Conservation (phyloP, 164 flowering plant species). For the Umbilicus rupestris region DNA sequence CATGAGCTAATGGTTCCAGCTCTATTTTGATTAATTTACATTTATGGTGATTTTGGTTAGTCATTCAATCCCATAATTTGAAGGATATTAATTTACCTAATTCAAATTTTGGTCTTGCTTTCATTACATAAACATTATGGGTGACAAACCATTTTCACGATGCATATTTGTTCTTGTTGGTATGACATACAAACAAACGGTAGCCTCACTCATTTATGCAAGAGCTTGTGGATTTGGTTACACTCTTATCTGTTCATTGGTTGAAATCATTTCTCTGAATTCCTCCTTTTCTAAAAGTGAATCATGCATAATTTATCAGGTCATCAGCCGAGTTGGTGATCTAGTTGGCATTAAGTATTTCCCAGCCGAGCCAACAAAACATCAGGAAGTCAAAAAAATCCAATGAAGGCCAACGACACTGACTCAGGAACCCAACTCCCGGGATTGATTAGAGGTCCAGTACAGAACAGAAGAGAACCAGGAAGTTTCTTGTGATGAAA, state of each 20-base stretch:
- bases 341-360: conserved; percentile 84
- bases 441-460: too few relatives aligned
- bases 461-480: too few relatives aligned
- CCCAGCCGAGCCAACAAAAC: conserved; percentile 69
- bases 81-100: not conserved
- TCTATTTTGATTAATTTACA: too few relatives aligned
- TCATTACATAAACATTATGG: not conserved
- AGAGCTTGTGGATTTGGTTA: too few relatives aligned
- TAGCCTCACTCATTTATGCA: not conserved
- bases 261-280: not conserved
- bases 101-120: not conserved
- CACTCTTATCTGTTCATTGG: not conserved
- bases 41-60: not conserved
- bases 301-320: conserved; percentile 28
- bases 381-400: conserved; percentile 24
- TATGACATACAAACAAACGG: not conserved
- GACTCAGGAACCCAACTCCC: not conserved
- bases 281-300: not conserved
- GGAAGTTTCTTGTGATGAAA: too few relatives aligned
- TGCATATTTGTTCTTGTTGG: not conserved
- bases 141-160: not conserved
- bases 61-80: not conserved
- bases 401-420: not conserved
- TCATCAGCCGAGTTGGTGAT: conserved; percentile 78
- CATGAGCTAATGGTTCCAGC: not conserved